Evolutionary conservation across 1,284 basidiomycete species (phyloP).

Genomic region (Rhodofomes roseus): DNA sequence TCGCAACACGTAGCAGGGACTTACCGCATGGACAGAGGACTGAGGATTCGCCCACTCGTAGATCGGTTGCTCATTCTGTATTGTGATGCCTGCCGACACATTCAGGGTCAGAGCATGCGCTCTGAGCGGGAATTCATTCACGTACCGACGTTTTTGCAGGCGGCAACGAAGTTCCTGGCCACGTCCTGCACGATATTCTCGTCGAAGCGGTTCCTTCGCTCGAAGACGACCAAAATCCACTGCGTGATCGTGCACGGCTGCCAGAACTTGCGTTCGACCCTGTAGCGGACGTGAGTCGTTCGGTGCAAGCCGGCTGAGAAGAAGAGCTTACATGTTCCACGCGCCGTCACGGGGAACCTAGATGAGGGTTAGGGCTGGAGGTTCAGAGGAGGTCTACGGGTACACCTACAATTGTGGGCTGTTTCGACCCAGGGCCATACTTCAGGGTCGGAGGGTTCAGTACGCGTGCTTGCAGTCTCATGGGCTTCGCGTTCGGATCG

Average conservation of each 20-base stretch:
- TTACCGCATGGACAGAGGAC: conserved; percentile 44
- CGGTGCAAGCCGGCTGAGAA: conserved; percentile 1
- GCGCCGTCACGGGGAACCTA: conserved; percentile 59
- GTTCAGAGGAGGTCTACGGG: not conserved
- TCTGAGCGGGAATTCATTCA: conserved; percentile 7
- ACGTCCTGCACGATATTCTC: conserved; percentile 42
- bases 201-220: conserved; percentile 50
- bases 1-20: conserved; percentile 7
- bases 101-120: not conserved
- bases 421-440: conserved; percentile 51
- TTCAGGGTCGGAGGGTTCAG: conserved; percentile 56
- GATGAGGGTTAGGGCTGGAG: not conserved
- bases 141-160: conserved; percentile 56
- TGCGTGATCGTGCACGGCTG: conserved; percentile 43
- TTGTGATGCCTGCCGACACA: conserved; percentile 43
- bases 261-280: conserved; percentile 65
- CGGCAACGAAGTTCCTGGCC: conserved; percentile 42
- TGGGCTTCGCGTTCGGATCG: conserved; percentile 41
- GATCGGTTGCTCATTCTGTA: conserved; percentile 38
- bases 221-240: conserved; percentile 66
- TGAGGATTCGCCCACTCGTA: conserved; percentile 53
- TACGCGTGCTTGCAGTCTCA: conserved; percentile 56
- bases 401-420: conserved; percentile 47
- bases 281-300: conserved; percentile 23
- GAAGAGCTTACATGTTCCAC: conserved; percentile 59